phyloP scores from a whole-genome alignment of 257 asterid species.

The Leonotis leonurus region DNA sequence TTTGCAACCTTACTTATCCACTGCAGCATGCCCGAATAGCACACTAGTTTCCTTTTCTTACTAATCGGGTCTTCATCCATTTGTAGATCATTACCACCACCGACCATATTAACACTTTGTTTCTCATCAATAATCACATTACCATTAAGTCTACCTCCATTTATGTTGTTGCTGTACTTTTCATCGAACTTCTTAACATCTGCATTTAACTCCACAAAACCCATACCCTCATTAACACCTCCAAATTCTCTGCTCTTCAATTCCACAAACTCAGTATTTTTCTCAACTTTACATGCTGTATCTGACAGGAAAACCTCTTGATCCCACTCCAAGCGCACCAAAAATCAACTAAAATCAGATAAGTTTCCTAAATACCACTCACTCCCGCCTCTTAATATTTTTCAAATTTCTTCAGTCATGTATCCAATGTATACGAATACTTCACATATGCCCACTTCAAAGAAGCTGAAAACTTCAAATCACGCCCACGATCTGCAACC shows the following conservation, averaged over 20 bases:
- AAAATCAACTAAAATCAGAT: slow-evolving; percentile 16
- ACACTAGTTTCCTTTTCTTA: slow-evolving; percentile 53
- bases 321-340: slow-evolving; percentile 46
- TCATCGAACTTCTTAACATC: slow-evolving; percentile 11
- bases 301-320: slow-evolving; percentile 34
- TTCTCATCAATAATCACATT: slow-evolving; percentile 15
- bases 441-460: slow-evolving; percentile 49
- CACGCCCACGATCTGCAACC: slow-evolving; percentile 49
- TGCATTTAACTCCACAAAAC: slow-evolving; percentile 7
- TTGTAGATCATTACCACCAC: slow-evolving; percentile 6
- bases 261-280: slow-evolving; percentile 20
- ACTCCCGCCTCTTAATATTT: slow-evolving; percentile 8
- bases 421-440: slow-evolving; percentile 35
- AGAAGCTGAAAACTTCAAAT: slow-evolving; percentile 24
- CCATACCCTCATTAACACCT: slow-evolving; percentile 17
- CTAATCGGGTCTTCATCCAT: slow-evolving; percentile 16
- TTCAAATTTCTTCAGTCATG: slow-evolving; percentile 32
- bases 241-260: slow-evolving; percentile 21
- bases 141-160: neutral
- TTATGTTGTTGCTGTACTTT: too few species aligned
- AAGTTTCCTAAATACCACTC: neutral
- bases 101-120: slow-evolving; percentile 7
- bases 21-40: slow-evolving; percentile 32
- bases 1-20: slow-evolving; percentile 59
- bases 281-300: slow-evolving; percentile 28